These are phyloP conservation scores for Apiospora saccharicola DNA, from an alignment of 2,329 filamentous ascomycete genomes.

Conservation along the genomic window DNA sequence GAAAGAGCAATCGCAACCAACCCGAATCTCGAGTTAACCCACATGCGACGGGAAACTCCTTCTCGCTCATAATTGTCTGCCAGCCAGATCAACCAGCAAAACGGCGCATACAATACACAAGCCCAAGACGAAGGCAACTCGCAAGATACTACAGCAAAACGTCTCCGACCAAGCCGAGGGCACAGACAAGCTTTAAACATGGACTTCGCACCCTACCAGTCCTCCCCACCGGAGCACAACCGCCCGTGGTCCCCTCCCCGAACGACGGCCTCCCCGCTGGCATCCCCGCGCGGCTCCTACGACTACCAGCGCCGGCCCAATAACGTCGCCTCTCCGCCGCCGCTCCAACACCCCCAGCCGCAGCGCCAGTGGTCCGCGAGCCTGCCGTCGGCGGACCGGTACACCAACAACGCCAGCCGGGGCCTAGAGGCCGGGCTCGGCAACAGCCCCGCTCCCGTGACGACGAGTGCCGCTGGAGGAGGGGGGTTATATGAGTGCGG, in stretches of 20 bases:
- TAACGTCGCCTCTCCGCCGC: constrained; percentile 53
- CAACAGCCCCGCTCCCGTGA: constrained; percentile 24
- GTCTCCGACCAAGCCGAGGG: not conserved
- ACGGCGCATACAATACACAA: not conserved
- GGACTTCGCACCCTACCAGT: constrained; percentile 98
- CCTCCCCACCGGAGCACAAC: constrained; percentile 83
- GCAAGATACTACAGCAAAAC: not conserved
- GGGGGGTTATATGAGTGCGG: constrained; percentile 43
- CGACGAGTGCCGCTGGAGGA: constrained; percentile 32
- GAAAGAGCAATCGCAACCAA: not conserved
- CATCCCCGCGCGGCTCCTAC: constrained; percentile 66
- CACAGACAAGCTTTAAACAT: constrained; percentile 51
- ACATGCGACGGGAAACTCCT: not conserved
- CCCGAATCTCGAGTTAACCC: not conserved
- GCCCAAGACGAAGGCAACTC: not conserved
- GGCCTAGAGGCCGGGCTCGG: constrained; percentile 41
- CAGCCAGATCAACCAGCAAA: not conserved
- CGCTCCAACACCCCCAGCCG: constrained; percentile 62
- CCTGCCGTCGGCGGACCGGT: constrained; percentile 8
- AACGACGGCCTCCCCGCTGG: constrained; percentile 50
- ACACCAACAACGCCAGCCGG: constrained; percentile 41
- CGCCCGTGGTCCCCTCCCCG: constrained; percentile 77
- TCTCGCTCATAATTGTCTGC: not conserved
- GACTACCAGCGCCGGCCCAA: constrained; percentile 59
- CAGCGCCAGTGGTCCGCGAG: constrained; percentile 61